A percentile compares a stretch with the other conserved stretches of the same genome.
These are phyloP conservation scores for Microdochium trichocladiopsis DNA, from an alignment of 2,329 filamentous ascomycete species.

Conservation along the genomic window DNA sequence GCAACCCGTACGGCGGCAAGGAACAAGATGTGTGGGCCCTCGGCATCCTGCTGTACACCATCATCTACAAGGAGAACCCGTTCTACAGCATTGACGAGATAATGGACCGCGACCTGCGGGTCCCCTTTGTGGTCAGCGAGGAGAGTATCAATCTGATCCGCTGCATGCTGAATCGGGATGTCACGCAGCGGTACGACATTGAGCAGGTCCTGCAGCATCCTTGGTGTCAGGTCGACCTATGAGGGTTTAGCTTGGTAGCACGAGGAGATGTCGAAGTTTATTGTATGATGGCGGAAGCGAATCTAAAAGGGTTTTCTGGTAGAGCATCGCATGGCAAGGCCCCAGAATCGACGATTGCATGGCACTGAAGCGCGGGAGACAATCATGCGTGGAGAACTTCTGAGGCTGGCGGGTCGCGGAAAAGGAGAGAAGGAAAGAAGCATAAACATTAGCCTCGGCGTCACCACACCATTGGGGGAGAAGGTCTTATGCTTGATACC, in stretches of 20 bases:
- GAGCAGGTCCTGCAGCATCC: constrained; percentile 80
- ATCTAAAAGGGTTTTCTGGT: too few species aligned
- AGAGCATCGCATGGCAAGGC: too few species aligned
- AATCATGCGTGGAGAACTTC: too few species aligned
- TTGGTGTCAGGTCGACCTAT: constrained; percentile 52
- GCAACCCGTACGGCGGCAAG: constrained; percentile 85
- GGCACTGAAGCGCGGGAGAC: too few species aligned
- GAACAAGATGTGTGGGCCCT: constrained; percentile 98
- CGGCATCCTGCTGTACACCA: constrained; percentile 94
- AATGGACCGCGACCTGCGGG: constrained; percentile 89
- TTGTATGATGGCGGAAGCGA: too few species aligned
- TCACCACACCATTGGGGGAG: neutral
- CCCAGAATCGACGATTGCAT: too few species aligned
- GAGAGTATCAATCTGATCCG: constrained; percentile 89
- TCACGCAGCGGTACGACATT: constrained; percentile 77
- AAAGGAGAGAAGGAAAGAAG: neutral
- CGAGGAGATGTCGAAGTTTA: neutral
- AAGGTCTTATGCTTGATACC: neutral
- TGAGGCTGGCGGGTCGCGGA: neutral
- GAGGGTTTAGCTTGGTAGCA: neutral
- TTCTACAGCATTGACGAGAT: constrained; percentile 99
- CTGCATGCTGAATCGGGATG: constrained; percentile 86
- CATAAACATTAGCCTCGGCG: neutral
- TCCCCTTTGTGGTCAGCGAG: constrained; percentile 84
- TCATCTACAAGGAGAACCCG: constrained; percentile 98